A percentile compares a stretch with the other conserved stretches of the same genome.
Conservation (phyloP, 139 green algal genomes). For the Choricystis sp. region DNA sequence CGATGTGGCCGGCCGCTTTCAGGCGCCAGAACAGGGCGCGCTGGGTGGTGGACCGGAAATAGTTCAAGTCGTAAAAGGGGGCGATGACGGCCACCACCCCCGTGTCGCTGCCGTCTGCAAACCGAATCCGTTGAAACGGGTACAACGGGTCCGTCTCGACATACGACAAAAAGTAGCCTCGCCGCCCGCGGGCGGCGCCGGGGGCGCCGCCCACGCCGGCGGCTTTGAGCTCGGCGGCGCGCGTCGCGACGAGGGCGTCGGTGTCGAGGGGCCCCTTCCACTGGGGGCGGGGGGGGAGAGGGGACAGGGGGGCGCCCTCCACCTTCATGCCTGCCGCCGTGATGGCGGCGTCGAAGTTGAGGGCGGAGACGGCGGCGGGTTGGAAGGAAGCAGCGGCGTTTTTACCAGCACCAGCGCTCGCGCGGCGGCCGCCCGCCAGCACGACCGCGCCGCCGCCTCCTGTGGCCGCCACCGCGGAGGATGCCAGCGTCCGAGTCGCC, state of each 20-base stretch:
- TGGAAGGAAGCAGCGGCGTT: no score
- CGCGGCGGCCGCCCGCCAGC: no score
- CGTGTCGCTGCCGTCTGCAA: constrained; percentile 9
- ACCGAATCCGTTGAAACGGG: constrained; percentile 14
- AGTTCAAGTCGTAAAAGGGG: constrained; percentile 12
- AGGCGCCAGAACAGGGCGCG: constrained; percentile 14
- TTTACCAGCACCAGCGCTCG: no score
- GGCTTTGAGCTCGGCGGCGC: not conserved
- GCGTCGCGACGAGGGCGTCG: not conserved
- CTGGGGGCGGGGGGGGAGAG: not conserved
- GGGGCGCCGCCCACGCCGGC: not conserved
- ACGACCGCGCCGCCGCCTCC: no score
- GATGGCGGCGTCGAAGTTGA: no score
- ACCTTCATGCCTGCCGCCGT: not conserved
- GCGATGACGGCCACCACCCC: constrained; percentile 11
- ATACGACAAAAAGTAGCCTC: constrained; percentile 5
- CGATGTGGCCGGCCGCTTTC: constrained; percentile 13
- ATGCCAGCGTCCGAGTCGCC: no score
- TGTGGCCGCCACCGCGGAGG: no score
- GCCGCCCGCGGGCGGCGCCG: no score
- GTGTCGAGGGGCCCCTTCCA: not conserved
- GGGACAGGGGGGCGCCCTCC: not conserved
- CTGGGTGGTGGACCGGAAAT: constrained; percentile 10
- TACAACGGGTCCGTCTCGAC: constrained; percentile 11
- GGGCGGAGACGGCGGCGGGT: no score